Percentiles rank a stretch among this genome's conserved stretches.
Conservation (phyloP, 192 early-diverging fungal genomes). For the Backusella mclennaniae region DNA sequence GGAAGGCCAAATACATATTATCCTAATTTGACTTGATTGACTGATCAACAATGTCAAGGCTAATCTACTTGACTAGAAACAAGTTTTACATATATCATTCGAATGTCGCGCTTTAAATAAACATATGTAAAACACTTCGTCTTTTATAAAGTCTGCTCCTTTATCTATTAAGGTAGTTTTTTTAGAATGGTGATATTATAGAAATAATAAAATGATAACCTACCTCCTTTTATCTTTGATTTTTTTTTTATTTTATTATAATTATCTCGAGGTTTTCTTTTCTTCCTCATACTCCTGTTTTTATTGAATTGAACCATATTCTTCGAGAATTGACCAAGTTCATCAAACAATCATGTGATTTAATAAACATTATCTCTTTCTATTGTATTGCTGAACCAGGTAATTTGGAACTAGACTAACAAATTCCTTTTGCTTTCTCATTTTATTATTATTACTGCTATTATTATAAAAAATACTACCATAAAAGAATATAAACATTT, state of each 20-base stretch:
- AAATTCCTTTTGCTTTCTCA: neutral
- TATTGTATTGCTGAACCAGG: neutral
- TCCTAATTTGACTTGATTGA: neutral
- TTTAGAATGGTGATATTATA: neutral
- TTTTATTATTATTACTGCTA: neutral
- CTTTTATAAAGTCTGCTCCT: neutral
- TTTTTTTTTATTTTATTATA: neutral
- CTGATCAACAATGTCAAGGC: neutral
- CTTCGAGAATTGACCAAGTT: slow-evolving; percentile 6
- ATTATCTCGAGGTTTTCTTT: neutral
- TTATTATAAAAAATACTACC: neutral
- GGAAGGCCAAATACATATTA: neutral
- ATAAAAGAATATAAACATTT: neutral
- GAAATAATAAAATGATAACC: neutral
- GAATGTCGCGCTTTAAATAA: neutral
- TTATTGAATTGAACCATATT: slow-evolving; percentile 3
- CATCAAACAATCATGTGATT: neutral
- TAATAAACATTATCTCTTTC: neutral
- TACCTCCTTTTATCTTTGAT: neutral
- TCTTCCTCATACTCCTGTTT: neutral
- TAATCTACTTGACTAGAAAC: neutral
- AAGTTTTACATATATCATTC: neutral
- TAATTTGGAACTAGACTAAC: slow-evolving; percentile 4
- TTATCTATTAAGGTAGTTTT: neutral
- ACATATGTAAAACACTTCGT: neutral